A percentile compares a stretch with the other conserved stretches of the same genome.
phyloP scores from a whole-genome alignment of 2,329 filamentous ascomycete genomes.

The Aschersonia sp. region DNA sequence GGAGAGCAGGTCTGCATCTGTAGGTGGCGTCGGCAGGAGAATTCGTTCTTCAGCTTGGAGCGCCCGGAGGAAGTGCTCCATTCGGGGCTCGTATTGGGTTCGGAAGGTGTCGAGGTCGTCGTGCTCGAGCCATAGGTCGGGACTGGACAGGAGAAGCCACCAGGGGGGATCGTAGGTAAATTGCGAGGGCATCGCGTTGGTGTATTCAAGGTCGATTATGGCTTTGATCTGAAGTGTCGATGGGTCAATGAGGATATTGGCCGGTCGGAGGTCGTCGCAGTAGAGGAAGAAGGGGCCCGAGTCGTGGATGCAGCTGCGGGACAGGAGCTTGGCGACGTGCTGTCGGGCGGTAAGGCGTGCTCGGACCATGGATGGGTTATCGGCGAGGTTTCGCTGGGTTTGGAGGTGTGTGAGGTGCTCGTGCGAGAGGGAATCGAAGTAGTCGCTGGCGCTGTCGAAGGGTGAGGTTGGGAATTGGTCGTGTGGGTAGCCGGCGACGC shows the following conservation, averaged over 20 bases:
- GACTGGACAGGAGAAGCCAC: constrained; percentile 20
- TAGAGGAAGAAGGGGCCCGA: constrained; percentile 21
- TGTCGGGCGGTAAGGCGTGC: constrained; percentile 18
- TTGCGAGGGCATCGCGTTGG: constrained; percentile 23
- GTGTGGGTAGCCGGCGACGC: constrained; percentile 15
- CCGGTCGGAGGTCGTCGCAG: constrained; percentile 22
- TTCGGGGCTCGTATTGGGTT: constrained; percentile 14
- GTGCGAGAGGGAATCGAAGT: constrained; percentile 13
- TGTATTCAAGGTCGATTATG: constrained; percentile 25
- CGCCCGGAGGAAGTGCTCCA: constrained; percentile 21
- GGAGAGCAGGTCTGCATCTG: constrained; percentile 5
- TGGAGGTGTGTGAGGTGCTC: constrained; percentile 13
- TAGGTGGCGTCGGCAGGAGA: not conserved
- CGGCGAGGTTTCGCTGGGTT: constrained; percentile 16
- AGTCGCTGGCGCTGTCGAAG: constrained; percentile 16
- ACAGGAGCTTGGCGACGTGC: constrained; percentile 16
- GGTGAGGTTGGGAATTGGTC: constrained; percentile 13
- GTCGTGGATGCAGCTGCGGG: constrained; percentile 14
- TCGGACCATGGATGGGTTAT: constrained; percentile 12
- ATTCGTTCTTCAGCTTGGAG: constrained; percentile 14
- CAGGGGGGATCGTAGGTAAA: constrained; percentile 22
- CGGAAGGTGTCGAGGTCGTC: constrained; percentile 10
- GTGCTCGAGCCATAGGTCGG: constrained; percentile 11
- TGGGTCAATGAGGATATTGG: constrained; percentile 23
- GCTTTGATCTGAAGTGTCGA: constrained; percentile 19